Conservation (phyloP, 202 grass and related monocot genomes). For the Panicum hallii region DNA sequence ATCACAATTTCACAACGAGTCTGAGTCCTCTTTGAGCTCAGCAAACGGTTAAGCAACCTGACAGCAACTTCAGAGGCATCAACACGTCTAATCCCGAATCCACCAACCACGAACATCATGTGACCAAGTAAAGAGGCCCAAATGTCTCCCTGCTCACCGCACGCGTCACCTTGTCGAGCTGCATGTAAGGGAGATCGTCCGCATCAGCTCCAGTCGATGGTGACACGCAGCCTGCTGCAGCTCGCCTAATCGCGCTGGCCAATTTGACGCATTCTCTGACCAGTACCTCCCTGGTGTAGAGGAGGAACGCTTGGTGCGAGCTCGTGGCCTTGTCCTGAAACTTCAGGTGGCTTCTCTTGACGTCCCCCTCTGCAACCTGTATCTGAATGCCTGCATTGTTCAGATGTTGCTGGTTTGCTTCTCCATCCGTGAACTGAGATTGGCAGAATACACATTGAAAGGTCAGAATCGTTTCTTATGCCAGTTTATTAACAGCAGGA, state of each 20-base stretch:
- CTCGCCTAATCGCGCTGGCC: constrained; percentile 16
- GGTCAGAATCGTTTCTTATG: background rate
- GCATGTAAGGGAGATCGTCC: constrained; percentile 46
- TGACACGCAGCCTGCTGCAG: background rate
- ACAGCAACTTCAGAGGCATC: background rate
- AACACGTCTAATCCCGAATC: constrained; percentile 12
- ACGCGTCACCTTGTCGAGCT: constrained; percentile 54
- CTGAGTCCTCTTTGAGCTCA: no score
- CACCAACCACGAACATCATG: constrained; percentile 5
- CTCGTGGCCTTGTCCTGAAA: background rate
- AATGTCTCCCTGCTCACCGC: constrained; percentile 47
- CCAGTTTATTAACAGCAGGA: background rate
- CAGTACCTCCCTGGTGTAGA: constrained; percentile 5
- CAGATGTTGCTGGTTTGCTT: background rate
- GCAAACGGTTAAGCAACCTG: background rate
- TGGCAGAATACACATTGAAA: background rate
- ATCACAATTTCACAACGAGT: no score
- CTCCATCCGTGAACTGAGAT: constrained; percentile 32
- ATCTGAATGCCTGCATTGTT: background rate
- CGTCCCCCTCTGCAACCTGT: background rate
- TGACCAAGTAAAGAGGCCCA: constrained; percentile 66
- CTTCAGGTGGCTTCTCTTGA: background rate
- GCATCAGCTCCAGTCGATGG: constrained; percentile 15
- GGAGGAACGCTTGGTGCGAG: background rate
- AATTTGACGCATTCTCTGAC: constrained; percentile 30